phyloP scores from a whole-genome alignment of 345 rosid species.

The Ceriops decandra region DNA sequence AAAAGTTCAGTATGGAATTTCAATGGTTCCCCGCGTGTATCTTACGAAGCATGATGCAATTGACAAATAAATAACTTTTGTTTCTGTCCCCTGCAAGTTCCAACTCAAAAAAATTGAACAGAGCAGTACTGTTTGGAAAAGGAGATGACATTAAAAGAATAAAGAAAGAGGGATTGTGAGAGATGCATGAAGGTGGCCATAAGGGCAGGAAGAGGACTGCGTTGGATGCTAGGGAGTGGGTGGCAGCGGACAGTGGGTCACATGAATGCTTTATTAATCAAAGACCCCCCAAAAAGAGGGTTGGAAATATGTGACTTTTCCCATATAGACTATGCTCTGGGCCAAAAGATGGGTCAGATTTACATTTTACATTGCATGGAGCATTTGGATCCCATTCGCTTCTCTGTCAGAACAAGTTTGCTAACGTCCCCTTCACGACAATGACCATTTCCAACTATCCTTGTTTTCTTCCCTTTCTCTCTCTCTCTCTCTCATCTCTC shows the following conservation, averaged over 20 bases:
- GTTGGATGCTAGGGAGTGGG: conserved; percentile 30
- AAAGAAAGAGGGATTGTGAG: conserved; percentile 12
- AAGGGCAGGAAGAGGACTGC: neutral
- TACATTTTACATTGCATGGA: neutral
- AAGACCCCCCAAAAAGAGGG: neutral
- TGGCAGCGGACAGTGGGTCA: conserved; percentile 26
- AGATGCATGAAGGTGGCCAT: conserved; percentile 4
- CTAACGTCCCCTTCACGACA: conserved; percentile 60
- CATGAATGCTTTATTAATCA: conserved; percentile 13
- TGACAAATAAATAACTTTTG: neutral
- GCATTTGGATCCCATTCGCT: conserved; percentile 13
- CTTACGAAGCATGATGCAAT: neutral
- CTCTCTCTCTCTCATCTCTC: conserved; percentile 52
- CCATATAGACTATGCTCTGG: neutral
- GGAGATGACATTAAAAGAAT: neutral
- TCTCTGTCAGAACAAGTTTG: conserved; percentile 24
- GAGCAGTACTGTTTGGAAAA: conserved; percentile 1
- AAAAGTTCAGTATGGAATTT: no score
- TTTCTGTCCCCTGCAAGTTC: neutral
- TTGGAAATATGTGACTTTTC: neutral
- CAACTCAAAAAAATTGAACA: neutral
- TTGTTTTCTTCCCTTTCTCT: conserved; percentile 48
- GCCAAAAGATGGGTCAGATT: conserved; percentile 5
- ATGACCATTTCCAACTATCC: conserved; percentile 55
- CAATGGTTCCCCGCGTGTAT: no score